These are phyloP conservation scores for Jimgerdemannia flammicorona DNA, from an alignment of 192 early-diverging fungal species.

Conservation along the genomic window DNA sequence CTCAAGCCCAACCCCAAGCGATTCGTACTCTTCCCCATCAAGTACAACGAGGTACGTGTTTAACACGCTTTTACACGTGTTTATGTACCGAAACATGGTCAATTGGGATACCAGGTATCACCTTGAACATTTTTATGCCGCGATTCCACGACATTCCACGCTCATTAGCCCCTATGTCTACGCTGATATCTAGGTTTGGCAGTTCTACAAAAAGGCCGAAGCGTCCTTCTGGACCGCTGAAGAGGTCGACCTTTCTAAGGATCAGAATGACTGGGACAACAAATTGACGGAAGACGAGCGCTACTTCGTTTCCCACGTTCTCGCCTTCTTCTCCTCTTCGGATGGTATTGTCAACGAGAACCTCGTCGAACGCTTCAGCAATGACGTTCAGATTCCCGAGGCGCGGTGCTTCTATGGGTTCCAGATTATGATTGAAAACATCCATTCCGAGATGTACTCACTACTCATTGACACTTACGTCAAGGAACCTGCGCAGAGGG, in stretches of 20 bases:
- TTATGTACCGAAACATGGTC: not conserved
- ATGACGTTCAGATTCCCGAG: slow-evolving; percentile 92
- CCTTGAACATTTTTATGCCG: no score
- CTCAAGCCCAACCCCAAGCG: slow-evolving; percentile 66
- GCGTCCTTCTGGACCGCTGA: slow-evolving; percentile 70
- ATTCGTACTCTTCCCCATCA: slow-evolving; percentile 91
- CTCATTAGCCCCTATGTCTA: no score
- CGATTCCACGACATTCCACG: no score
- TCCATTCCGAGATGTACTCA: no score
- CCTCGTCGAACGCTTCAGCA: slow-evolving; percentile 83
- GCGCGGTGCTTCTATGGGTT: slow-evolving; percentile 95
- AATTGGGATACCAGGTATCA: not conserved
- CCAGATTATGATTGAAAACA: slow-evolving; percentile 97
- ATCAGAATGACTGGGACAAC: slow-evolving; percentile 86
- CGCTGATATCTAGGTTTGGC: slow-evolving; percentile 61
- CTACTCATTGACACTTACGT: slow-evolving; percentile 70
- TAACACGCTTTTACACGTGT: not conserved
- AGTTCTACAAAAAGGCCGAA: slow-evolving; percentile 98
- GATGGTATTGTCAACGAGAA: slow-evolving; percentile 98
- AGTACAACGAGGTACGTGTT: slow-evolving; percentile 70
- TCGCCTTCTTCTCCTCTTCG: slow-evolving; percentile 94
- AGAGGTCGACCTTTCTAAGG: slow-evolving; percentile 76
- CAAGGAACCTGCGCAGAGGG: slow-evolving; percentile 76
- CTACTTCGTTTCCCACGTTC: slow-evolving; percentile 86
- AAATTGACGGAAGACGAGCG: slow-evolving; percentile 82